Base-by-base conservation (phyloP, 805 yeast genomes). In the Suhomyces sp. region DNA sequence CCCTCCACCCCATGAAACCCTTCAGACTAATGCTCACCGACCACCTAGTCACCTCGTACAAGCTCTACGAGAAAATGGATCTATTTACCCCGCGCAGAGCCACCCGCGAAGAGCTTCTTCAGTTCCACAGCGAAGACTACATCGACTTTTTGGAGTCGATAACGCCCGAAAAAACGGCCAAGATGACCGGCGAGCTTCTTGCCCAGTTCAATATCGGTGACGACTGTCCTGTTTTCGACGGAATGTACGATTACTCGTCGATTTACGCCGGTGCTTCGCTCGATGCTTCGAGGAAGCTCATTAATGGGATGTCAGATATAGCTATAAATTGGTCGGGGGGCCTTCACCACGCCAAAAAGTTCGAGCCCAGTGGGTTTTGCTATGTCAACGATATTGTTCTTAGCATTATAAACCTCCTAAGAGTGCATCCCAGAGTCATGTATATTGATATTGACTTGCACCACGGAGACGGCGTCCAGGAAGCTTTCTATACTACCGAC, bases 251-350 rank as follows among this genome's bases (percentile, higher is more conserved):
- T 68, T 93, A 89, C 68, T 87, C 94, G 59, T 81, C 90, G 46
- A 85, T 90, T 47, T 88, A 91, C 53, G 88, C 97, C 3, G 99
- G 99, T 15, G 97, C 97, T 9, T 88, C 96, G 10, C 78, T 93
- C 76, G 96, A 90, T 70, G 97, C 97, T 19, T 88, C 97, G 2
- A 83, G 96, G 27, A 86, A 94, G 59, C 76, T 92, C 46, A 87
- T 88, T 51, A 80, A 88, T 54, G 96, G 93, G 15, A 87, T 87
- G 78, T 87, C 93, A 62, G 98, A 92, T 68, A 88, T 93, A 47
- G 97, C 97, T 44, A 88, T 93, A 54, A 93, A 93, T 71, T 93
- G 96, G 89, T 88, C 96, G 10, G 98, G 98, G 40, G 98, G 98
- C 2, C 77, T 93, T 47, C 98, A 93, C 70, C 98, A 93, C 72